A percentile compares a stretch with the other conserved stretches of the same genome.
Conservation (phyloP, 345 rosid species). For the Noccaea caerulescens region DNA sequence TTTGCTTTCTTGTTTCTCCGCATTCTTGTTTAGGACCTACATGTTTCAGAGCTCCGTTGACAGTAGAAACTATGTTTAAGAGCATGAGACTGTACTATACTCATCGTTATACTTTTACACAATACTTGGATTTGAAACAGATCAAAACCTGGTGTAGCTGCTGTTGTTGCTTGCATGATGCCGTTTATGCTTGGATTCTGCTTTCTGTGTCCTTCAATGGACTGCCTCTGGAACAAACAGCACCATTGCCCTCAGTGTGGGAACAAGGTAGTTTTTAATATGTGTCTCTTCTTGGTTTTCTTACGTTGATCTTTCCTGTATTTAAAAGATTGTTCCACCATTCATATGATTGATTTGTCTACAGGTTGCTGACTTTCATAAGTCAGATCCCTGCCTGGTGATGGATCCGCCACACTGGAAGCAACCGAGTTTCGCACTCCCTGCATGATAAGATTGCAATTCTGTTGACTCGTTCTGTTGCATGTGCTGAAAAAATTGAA, state of each 20-base stretch:
- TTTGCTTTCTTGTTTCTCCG: no score
- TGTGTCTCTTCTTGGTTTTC: neutral
- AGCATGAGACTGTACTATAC: neutral
- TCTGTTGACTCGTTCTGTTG: constrained; percentile 21
- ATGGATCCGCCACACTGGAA: constrained; percentile 85
- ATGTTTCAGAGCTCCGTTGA: neutral
- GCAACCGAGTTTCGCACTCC: constrained; percentile 79
- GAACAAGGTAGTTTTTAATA: constrained; percentile 55
- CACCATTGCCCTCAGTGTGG: constrained; percentile 87
- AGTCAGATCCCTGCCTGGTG: constrained; percentile 80
- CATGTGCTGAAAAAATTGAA: constrained; percentile 1
- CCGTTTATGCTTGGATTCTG: constrained; percentile 89
- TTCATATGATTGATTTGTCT: constrained; percentile 29
- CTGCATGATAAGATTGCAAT: constrained; percentile 49
- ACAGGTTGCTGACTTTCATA: constrained; percentile 88
- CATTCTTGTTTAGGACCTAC: neutral
- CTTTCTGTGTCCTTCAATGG: constrained; percentile 94
- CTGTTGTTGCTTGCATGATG: constrained; percentile 94
- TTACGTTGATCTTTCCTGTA: neutral
- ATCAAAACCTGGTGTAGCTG: constrained; percentile 89
- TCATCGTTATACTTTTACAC: neutral
- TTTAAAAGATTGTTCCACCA: neutral
- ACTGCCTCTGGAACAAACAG: constrained; percentile 97
- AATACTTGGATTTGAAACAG: constrained; percentile 44
- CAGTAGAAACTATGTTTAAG: neutral